Evolutionary conservation across 1,284 basidiomycete genomes (phyloP).

Genomic region (Rhodotorula sp.): DNA sequence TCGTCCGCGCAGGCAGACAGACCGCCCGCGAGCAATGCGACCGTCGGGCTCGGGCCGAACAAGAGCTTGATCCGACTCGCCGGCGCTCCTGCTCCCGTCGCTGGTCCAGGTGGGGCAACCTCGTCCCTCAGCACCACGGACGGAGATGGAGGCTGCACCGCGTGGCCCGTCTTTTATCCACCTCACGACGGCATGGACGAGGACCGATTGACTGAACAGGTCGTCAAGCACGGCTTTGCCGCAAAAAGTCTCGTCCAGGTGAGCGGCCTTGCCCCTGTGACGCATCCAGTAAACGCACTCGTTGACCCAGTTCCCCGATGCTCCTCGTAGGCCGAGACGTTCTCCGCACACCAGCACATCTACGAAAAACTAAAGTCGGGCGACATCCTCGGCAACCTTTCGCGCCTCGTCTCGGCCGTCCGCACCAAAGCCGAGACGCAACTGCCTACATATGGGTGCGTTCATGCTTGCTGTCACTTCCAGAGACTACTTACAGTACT

Average conservation of each 20-base stretch:
- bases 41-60: not conserved
- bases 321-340: slow-evolving; percentile 54
- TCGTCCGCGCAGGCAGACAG: no score
- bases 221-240: slow-evolving; percentile 75
- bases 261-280: slow-evolving; percentile 41
- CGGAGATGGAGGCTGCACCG: slow-evolving; percentile 44
- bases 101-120: not conserved
- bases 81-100: not conserved
- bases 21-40: not conserved
- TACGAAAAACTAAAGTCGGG: slow-evolving; percentile 53
- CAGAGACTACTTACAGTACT: no score
- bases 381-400: slow-evolving; percentile 63
- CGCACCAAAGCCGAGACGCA: slow-evolving; percentile 58
- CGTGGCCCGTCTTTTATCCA: slow-evolving; percentile 81
- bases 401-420: slow-evolving; percentile 75
- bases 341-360: slow-evolving; percentile 58
- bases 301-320: not conserved
- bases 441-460: slow-evolving; percentile 49
- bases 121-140: not conserved
- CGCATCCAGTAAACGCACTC: not conserved
- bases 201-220: slow-evolving; percentile 71
- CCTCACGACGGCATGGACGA: slow-evolving; percentile 79
- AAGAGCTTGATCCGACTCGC: slow-evolving; percentile 1
- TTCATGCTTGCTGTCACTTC: not conserved
- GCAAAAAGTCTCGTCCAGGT: slow-evolving; percentile 64